Conservation (phyloP, 1,139 yeast genomes). For the Pichia sp. region DNA sequence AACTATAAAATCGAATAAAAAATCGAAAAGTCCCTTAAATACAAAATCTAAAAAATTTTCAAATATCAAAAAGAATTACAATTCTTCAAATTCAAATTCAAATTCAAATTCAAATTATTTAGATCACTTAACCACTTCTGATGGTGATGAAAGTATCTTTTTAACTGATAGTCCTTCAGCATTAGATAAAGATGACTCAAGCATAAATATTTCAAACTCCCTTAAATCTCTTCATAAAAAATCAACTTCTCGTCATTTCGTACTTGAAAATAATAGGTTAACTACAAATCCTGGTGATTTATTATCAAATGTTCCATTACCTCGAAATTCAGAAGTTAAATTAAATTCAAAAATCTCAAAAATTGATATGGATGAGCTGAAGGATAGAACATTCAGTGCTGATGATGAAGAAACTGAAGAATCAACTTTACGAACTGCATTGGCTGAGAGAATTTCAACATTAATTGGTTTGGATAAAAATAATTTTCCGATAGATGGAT, state of each 20-base stretch:
- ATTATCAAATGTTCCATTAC: slow-evolving; percentile 72
- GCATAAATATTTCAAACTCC: neutral
- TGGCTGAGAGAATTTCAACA: slow-evolving; percentile 70
- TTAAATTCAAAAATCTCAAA: slow-evolving; percentile 8
- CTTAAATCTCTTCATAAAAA: neutral
- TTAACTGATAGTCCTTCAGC: slow-evolving; percentile 3
- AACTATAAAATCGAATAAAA: neutral
- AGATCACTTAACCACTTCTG: slow-evolving; percentile 6
- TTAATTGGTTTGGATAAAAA: slow-evolving; percentile 54
- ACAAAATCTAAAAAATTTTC: neutral
- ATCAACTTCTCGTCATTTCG: slow-evolving; percentile 52
- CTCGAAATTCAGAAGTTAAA: slow-evolving; percentile 35
- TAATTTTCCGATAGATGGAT: slow-evolving; percentile 11
- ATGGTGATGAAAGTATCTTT: slow-evolving; percentile 44
- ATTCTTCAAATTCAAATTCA: neutral
- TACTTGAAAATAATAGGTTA: slow-evolving; percentile 47
- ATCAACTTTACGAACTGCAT: slow-evolving; percentile 56
- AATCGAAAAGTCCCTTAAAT: neutral
- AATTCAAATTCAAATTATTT: slow-evolving; percentile 1
- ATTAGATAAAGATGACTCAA: neutral
- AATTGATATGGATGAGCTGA: slow-evolving; percentile 28
- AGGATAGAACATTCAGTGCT: slow-evolving; percentile 36
- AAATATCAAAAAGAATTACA: neutral
- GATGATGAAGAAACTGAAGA: slow-evolving; percentile 77
- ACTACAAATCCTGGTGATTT: slow-evolving; percentile 78